Evolutionary conservation across 495 filamentous ascomycete genomes (phyloP).

Genomic region (Xylaria castorea): DNA sequence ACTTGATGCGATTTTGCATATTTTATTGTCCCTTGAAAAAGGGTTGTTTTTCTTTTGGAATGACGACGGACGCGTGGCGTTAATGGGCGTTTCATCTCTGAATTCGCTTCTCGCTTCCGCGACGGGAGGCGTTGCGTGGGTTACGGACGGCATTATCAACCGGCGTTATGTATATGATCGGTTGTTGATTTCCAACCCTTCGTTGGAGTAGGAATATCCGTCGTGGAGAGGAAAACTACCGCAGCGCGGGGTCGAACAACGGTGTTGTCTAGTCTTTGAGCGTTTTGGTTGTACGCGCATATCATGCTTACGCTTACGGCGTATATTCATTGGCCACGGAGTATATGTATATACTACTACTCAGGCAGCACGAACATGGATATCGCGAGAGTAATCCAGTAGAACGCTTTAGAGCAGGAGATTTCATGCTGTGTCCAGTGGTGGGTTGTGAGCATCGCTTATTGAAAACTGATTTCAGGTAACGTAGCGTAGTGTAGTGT

Average conservation of each 20-base stretch:
- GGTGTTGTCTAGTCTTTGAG: not conserved
- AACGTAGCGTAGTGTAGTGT: not conserved
- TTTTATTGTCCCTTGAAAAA: not conserved
- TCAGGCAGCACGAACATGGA: not conserved
- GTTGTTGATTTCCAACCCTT: not conserved
- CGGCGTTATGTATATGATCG: not conserved
- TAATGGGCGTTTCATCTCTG: not conserved
- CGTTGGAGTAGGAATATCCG: not conserved
- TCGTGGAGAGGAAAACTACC: not conserved
- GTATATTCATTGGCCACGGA: not conserved
- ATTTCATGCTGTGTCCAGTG: not conserved
- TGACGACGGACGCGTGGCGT: not conserved
- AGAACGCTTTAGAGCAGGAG: not conserved
- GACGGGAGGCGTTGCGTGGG: not conserved
- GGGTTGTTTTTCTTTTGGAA: not conserved
- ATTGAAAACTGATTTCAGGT: not conserved
- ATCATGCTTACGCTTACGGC: not conserved
- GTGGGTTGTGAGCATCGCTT: not conserved
- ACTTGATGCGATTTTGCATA: not conserved
- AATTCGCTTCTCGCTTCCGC: not conserved
- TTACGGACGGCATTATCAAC: not conserved
- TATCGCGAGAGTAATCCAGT: not conserved
- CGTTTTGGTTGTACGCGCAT: slow-evolving; percentile 12
- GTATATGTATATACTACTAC: not conserved
- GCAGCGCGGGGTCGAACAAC: not conserved